A percentile compares a stretch with the other conserved stretches of the same genome.
phyloP scores from a whole-genome alignment of 2,329 filamentous ascomycete species.

The Xylariaceae sp. region DNA sequence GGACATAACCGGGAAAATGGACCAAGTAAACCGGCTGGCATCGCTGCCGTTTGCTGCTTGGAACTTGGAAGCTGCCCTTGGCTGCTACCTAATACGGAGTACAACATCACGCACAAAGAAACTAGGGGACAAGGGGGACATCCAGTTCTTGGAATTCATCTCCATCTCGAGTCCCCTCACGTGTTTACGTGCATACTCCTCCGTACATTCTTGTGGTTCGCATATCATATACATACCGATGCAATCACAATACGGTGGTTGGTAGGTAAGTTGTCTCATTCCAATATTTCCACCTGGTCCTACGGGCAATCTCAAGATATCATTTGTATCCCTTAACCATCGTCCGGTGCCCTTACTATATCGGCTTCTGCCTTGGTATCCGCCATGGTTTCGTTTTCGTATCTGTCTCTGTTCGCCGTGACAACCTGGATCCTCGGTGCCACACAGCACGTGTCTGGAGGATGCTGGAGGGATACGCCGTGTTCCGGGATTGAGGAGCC shows the following conservation, averaged over 20 bases:
- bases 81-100: not conserved
- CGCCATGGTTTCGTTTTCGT: slow-evolving; percentile 14
- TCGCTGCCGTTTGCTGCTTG: not conserved
- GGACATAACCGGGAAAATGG: not conserved
- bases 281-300: not conserved
- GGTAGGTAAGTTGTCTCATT: not conserved
- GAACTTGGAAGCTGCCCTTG: not conserved
- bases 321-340: not conserved
- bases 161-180: not conserved
- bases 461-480: slow-evolving; percentile 51
- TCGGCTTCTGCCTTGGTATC: slow-evolving; percentile 1
- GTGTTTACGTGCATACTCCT: not conserved
- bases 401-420: not conserved
- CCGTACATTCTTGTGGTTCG: not conserved
- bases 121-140: too few relatives aligned
- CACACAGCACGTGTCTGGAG: slow-evolving; percentile 17
- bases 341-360: not conserved
- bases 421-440: slow-evolving; percentile 8
- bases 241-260: not conserved
- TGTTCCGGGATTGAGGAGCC: slow-evolving; percentile 46
- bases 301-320: not conserved
- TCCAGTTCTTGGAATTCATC: not conserved
- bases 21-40: not conserved
- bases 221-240: not conserved
- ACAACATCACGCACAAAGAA: not conserved